Evolutionary conservation across 2,329 filamentous ascomycete genomes (phyloP).

Genomic region (Colletotrichum lindemuthianum): DNA sequence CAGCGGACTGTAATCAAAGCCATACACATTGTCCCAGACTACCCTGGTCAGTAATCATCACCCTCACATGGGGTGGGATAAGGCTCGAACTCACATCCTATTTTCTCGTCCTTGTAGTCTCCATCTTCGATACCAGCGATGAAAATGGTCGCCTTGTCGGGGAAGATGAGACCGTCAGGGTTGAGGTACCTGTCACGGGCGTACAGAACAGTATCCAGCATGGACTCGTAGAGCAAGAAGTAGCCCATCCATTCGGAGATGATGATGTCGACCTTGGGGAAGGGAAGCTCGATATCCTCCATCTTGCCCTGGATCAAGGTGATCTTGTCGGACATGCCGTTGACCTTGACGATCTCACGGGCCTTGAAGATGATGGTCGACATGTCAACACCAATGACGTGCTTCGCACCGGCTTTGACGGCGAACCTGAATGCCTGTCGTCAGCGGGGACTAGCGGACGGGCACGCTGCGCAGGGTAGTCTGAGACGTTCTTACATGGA

Average conservation of each 20-base stretch:
- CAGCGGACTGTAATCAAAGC: conserved; percentile 94
- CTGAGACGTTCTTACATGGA: conserved; percentile 78
- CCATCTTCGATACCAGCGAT: conserved; percentile 97
- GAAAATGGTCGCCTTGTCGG: conserved; percentile 98
- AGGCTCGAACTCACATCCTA: conserved; percentile 80
- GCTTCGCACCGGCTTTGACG: conserved; percentile 93
- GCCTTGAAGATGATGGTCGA: conserved; percentile 99
- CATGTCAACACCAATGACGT: conserved; percentile 99
- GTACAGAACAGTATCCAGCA: conserved; percentile 98
- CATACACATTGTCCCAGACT: conserved; percentile 99
- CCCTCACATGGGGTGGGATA: background rate
- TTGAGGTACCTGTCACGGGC: conserved; percentile 91
- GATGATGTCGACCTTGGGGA: conserved; percentile 97
- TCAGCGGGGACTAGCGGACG: background rate
- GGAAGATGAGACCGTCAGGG: conserved; percentile 93
- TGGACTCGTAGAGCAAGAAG: conserved; percentile 98
- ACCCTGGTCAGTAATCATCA: background rate
- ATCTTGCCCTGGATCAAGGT: conserved; percentile 99
- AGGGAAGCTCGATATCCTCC: conserved; percentile 96
- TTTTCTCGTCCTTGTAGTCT: conserved; percentile 99
- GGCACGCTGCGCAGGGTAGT: background rate
- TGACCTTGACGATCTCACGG: conserved; percentile 89
- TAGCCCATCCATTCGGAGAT: conserved; percentile 99
- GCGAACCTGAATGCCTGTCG: conserved; percentile 81
- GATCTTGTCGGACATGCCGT: conserved; percentile 95